Base-by-base conservation (phyloP, 2,329 filamentous ascomycete genomes). In the Amylocarpus encephaloides region DNA sequence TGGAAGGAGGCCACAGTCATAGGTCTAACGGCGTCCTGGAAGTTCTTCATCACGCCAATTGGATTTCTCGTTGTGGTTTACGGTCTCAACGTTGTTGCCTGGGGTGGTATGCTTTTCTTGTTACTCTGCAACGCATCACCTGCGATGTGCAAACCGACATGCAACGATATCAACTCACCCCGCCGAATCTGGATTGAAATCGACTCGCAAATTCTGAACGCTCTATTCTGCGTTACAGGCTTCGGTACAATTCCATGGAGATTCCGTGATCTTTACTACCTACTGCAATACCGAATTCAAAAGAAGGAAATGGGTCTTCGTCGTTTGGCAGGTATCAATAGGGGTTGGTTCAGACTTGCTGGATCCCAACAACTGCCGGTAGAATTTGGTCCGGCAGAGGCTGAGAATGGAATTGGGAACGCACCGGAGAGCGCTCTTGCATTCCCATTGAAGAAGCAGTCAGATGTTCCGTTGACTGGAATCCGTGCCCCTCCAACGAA, bases 61-160 rank as follows among this genome's bases (percentile, higher is more conserved):
- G 88, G 89, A 2, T 89, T 93, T 64, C 71, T 88, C 48, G 79
- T 92, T 36, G 86, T 83, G 2, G 66, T 95, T 5, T 95, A 94
- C 67, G 82, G 85, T 11, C 76, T 93, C 50, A 91, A 92, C 56
- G 78, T 95, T 16, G 80, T 95, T 9, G 90, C 86, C 0, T 95
- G 89, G 89, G 89, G 89, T 46, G 88, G 86, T 51, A 95, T 95
- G 89, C 75, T 95, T 32, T 94, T 95, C 69, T 72, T 95, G 15
- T 73, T 95, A 2, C 79, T 95, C 22, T 86, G 83, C 71, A 88
- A 89, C 61, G 88, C 77, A 49, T 73, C 80, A 2, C 83, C 84
- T 6, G 80, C 80, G 52, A 89, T 89, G 86, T 89, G 88, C 71
- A 71, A 75, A 59, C 83, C 77, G 0, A 72, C 72, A 33, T 92